These are phyloP conservation scores for Exophiala sp. DNA, from an alignment of 2,329 filamentous ascomycete genomes.

Conservation along the genomic window DNA sequence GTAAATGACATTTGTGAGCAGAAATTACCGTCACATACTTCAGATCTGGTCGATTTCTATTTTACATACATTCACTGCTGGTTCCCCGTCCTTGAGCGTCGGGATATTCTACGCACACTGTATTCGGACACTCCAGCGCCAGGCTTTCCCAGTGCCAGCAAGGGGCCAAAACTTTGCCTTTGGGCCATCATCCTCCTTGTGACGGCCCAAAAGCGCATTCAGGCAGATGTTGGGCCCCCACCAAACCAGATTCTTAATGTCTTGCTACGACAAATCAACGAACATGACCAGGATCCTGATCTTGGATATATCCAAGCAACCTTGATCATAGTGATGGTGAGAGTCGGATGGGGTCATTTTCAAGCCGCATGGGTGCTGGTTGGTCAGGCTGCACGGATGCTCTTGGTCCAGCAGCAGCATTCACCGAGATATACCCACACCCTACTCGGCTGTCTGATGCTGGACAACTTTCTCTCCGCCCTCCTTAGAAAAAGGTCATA, in stretches of 20 bases:
- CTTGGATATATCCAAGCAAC: conserved; percentile 40
- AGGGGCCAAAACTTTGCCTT: conserved; percentile 37
- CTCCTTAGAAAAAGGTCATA: conserved; percentile 42
- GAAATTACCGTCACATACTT: conserved; percentile 32
- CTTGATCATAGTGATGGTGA: conserved; percentile 43
- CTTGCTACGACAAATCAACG: not conserved
- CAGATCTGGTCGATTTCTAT: conserved; percentile 50
- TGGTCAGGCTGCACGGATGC: conserved; percentile 47
- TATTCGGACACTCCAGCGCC: conserved; percentile 40
- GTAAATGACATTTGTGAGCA: not conserved
- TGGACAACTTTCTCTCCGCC: conserved; percentile 48
- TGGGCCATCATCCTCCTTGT: conserved; percentile 42
- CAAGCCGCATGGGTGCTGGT: conserved; percentile 49
- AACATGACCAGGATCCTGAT: conserved; percentile 31
- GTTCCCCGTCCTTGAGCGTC: conserved; percentile 53
- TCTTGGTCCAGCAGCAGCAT: conserved; percentile 29
- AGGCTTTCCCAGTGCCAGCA: conserved; percentile 7
- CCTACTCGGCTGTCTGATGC: conserved; percentile 47
- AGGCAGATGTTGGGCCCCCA: not conserved
- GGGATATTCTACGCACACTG: conserved; percentile 45
- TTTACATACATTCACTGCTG: conserved; percentile 53
- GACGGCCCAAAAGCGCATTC: conserved; percentile 30
- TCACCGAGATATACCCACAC: conserved; percentile 38
- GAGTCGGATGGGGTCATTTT: conserved; percentile 44
- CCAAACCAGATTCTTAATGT: not conserved